Evolutionary conservation across 2,329 filamentous ascomycete genomes (phyloP), one percentile per base, ranked within the genome.

Genomic region (Nothopassalora personata): DNA sequence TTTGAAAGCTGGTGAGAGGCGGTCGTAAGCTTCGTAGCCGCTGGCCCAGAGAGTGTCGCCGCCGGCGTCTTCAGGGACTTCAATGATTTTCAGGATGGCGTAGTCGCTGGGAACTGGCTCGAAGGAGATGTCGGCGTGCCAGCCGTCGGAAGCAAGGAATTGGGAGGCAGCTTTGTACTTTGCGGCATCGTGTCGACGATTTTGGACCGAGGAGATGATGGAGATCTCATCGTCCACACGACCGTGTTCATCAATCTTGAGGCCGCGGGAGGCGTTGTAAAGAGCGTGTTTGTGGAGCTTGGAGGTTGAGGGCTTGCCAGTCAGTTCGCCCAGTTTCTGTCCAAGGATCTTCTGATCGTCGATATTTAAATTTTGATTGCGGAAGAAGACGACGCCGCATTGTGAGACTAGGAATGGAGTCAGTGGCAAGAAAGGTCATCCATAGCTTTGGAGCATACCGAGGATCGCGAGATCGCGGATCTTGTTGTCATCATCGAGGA

Each of bases 351-450:
- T 90, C 67, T 83, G 80, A 18, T 86, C 78, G 1, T 84, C 82
- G 67, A 87, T 81, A 63, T 79, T 80, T 39, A 88, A 81, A 79
- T 62, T 53, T 50, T 65, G 63, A 31, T 57, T 55, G 13, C 86
- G 82, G 73, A 90, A 87, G 75, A 89, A 88, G 34, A 89, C 85
- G 3, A 89, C 86, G 11, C 86, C 86, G 0, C 86, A 81, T 61
- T 84, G 81, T 1, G 86, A 88, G 64, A 89, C 86, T 87, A 72
- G 67, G 8, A 1, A 18, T 43, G 27, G 10, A 18, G 30, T 54
- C 51, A 58, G 43, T 39, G 13, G 5, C 33, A 5, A 53, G 58
- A 56, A 31, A 34, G 27, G 2, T 51, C 15, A 28, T 27, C 1
- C 10, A 30, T 39, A 3, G 10, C n/a, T 7, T 10, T 3, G 18